A percentile compares a stretch with the other conserved stretches of the same genome.
phyloP scores from a whole-genome alignment of 805 yeast genomes.

The Tetrapisispora pingtungensis region DNA sequence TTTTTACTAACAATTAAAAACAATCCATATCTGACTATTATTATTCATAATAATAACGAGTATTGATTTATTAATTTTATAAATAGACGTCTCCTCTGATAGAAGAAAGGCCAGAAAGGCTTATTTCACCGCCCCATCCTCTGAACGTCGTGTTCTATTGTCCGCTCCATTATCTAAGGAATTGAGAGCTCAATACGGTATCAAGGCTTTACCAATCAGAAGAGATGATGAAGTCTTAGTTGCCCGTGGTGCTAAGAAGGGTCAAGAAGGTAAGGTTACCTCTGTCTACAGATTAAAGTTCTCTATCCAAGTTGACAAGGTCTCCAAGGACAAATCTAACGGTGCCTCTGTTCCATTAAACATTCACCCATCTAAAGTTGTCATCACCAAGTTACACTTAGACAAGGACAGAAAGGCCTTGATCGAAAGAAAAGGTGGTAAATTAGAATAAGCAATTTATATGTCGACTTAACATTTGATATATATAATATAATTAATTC shows the following conservation, averaged over 20 bases:
- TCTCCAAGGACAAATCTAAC: constrained; percentile 94
- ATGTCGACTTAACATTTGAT: constrained; percentile 1
- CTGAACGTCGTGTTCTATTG: constrained; percentile 86
- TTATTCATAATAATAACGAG: no score
- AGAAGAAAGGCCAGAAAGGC: constrained; percentile 99
- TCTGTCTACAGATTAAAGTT: constrained; percentile 98
- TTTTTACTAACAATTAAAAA: constrained; percentile 17
- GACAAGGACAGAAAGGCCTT: constrained; percentile 98
- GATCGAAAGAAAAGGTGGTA: constrained; percentile 97
- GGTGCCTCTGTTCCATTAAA: constrained; percentile 96
- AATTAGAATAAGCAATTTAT: constrained; percentile 56
- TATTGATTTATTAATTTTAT: no score
- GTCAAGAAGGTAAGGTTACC: constrained; percentile 96
- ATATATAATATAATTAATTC: constrained; percentile 2
- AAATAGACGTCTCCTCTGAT: constrained; percentile 92
- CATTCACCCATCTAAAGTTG: constrained; percentile 98
- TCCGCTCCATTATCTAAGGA: constrained; percentile 99
- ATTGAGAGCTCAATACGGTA: constrained; percentile 93
- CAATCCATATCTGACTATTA: background rate
- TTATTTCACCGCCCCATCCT: constrained; percentile 96
- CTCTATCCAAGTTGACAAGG: constrained; percentile 93
- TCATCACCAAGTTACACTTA: constrained; percentile 94
- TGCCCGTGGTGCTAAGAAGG: constrained; percentile 98
- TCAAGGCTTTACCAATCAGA: constrained; percentile 95
- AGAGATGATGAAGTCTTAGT: constrained; percentile 92